phyloP scores from a whole-genome alignment of 306 rosid species.

The Inga laurina region DNA sequence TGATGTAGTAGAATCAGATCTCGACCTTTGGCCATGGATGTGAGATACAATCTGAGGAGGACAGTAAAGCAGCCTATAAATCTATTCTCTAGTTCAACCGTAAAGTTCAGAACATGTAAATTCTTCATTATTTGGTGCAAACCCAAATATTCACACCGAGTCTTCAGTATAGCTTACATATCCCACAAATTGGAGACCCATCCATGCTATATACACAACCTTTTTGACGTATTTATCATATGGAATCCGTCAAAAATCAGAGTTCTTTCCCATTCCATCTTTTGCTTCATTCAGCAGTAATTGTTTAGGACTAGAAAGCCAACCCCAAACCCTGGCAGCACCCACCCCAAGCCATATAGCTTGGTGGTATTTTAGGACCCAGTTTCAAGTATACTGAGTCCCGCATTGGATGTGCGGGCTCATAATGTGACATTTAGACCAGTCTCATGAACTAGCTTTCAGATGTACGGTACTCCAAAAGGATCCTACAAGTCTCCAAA shows the following conservation, averaged over 20 bases:
- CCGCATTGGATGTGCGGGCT: neutral
- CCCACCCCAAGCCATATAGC: neutral
- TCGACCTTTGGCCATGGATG: neutral
- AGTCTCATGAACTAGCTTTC: neutral
- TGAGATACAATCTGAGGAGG: neutral
- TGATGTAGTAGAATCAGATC: neutral
- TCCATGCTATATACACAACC: neutral
- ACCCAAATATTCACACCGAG: neutral
- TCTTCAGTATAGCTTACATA: neutral
- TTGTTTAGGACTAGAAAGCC: neutral
- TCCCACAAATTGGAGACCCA: neutral
- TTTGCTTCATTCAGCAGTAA: neutral
- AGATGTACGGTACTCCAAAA: neutral
- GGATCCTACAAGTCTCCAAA: neutral
- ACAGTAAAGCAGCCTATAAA: neutral
- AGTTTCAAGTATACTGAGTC: no score
- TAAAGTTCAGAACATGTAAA: neutral
- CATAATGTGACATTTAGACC: neutral
- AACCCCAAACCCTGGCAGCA: neutral
- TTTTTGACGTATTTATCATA: neutral
- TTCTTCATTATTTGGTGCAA: neutral
- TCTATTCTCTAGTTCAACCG: neutral
- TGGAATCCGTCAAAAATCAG: neutral
- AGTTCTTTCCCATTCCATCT: neutral
- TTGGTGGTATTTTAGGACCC: no score